These are phyloP conservation scores for Teunomyces panamensis DNA, from an alignment of 805 yeast genomes.

Conservation along the genomic window DNA sequence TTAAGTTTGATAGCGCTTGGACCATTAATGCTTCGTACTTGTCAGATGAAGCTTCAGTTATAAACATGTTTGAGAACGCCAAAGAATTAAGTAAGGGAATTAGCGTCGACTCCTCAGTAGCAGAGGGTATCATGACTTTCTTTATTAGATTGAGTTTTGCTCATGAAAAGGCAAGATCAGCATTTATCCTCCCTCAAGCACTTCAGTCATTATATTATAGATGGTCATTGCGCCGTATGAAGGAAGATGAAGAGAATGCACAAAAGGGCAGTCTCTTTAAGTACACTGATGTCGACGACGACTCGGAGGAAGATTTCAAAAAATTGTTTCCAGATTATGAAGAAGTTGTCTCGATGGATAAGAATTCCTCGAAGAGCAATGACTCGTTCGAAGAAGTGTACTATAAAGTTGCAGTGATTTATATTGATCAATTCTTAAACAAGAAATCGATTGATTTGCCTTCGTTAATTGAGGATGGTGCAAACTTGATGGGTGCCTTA, in stretches of 20 bases:
- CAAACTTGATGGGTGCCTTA: conserved; percentile 15
- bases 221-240: conserved; percentile 75
- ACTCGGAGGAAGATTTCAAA: conserved; percentile 76
- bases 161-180: conserved; percentile 16
- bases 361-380: conserved; percentile 13
- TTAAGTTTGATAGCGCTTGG: conserved; percentile 43
- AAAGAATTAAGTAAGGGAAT: conserved; percentile 36
- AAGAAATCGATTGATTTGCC: conserved; percentile 13
- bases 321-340: conserved; percentile 86
- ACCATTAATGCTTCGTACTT: conserved; percentile 42
- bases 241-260: conserved; percentile 60
- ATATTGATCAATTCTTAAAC: conserved; percentile 41
- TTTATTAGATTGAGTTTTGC: conserved; percentile 44
- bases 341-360: conserved; percentile 46
- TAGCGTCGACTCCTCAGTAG: conserved; percentile 42
- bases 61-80: conserved; percentile 30
- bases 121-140: conserved; percentile 51
- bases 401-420: conserved; percentile 46
- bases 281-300: conserved; percentile 59
- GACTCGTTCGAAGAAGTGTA: conserved; percentile 45
- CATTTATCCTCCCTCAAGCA: conserved; percentile 23
- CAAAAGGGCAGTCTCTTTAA: conserved; percentile 63
- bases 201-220: conserved; percentile 67
- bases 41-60: conserved; percentile 25
- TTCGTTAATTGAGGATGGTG: conserved; percentile 41